phyloP scores from a whole-genome alignment of 139 green algal genomes.

The Prasinococcaceae sp. region DNA sequence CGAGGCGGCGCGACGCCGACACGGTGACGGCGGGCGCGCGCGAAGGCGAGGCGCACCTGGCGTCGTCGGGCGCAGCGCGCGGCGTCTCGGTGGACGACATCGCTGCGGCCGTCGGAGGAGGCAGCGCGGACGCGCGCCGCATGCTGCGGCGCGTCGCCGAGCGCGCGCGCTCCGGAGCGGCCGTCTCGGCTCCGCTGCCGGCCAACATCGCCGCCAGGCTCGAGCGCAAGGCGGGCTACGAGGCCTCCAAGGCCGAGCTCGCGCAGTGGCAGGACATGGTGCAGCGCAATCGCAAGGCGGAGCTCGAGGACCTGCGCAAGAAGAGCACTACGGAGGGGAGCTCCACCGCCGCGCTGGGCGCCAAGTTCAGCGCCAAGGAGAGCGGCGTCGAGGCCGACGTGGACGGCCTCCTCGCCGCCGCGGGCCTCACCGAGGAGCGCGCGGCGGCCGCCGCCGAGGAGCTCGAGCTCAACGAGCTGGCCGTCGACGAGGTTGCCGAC shows the following conservation, averaged over 20 bases:
- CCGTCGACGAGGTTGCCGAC: constrained; percentile 46
- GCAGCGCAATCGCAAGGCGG: constrained; percentile 80
- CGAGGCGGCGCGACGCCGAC: neutral
- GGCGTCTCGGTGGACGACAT: neutral
- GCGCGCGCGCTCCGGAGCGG: neutral
- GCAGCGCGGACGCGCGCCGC: neutral
- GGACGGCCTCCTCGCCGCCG: neutral
- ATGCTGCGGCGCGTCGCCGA: neutral
- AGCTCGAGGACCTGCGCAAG: constrained; percentile 49
- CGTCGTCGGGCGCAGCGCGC: constrained; percentile 9
- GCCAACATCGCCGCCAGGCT: constrained; percentile 36
- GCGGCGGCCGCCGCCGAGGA: constrained; percentile 43
- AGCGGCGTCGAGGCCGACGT: constrained; percentile 29
- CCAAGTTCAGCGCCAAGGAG: constrained; percentile 38
- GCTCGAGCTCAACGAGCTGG: constrained; percentile 53
- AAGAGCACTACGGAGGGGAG: neutral
- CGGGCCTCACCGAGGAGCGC: neutral
- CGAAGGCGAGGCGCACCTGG: constrained; percentile 3
- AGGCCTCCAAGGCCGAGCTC: constrained; percentile 57
- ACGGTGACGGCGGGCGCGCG: neutral
- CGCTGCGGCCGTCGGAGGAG: neutral
- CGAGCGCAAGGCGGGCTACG: constrained; percentile 75
- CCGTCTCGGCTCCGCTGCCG: constrained; percentile 47
- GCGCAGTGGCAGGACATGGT: constrained; percentile 78
- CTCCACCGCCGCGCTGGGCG: constrained; percentile 29